Percentiles rank a stretch among this genome's conserved stretches.
phyloP scores from a whole-genome alignment of 2,329 filamentous ascomycete species.

The Thielaviopsis musarum region DNA sequence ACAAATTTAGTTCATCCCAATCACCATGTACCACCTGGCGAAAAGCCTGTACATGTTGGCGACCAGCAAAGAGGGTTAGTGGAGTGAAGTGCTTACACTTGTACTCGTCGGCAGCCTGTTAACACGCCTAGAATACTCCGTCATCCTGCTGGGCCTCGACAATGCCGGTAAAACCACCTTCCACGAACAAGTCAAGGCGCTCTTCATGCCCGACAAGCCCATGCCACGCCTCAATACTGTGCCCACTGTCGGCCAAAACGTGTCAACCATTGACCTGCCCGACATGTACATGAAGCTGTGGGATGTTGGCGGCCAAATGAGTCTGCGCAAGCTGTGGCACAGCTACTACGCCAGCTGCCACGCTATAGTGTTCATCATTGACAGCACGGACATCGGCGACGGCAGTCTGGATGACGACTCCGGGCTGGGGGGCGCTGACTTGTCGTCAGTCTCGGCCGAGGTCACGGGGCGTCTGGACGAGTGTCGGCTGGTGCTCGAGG shows the following conservation, averaged over 20 bases:
- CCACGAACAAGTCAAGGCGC: conserved; percentile 85
- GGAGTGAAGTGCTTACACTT: neutral
- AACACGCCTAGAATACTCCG: conserved; percentile 62
- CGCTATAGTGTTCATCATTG: conserved; percentile 94
- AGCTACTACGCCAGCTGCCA: conserved; percentile 89
- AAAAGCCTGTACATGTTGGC: conserved; percentile 91
- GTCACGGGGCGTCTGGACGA: conserved; percentile 55
- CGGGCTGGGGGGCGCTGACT: conserved; percentile 13
- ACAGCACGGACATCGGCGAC: conserved; percentile 85
- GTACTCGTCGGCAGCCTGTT: neutral
- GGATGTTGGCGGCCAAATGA: conserved; percentile 92
- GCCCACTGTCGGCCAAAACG: conserved; percentile 93
- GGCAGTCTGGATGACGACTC: conserved; percentile 38
- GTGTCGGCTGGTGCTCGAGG: conserved; percentile 76
- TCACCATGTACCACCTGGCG: conserved; percentile 77
- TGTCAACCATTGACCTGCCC: conserved; percentile 74
- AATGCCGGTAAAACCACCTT: conserved; percentile 98
- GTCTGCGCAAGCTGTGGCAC: conserved; percentile 81
- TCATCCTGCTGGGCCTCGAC: conserved; percentile 90
- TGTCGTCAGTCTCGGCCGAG: conserved; percentile 17
- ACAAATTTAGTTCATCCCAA: neutral
- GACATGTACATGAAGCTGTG: conserved; percentile 98
- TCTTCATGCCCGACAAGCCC: conserved; percentile 50
- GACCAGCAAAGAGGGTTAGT: conserved; percentile 83
- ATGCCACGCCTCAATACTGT: conserved; percentile 68